Conservation (phyloP, 2,329 filamentous ascomycete species). For the Aspergillus pseudoglaucus region DNA sequence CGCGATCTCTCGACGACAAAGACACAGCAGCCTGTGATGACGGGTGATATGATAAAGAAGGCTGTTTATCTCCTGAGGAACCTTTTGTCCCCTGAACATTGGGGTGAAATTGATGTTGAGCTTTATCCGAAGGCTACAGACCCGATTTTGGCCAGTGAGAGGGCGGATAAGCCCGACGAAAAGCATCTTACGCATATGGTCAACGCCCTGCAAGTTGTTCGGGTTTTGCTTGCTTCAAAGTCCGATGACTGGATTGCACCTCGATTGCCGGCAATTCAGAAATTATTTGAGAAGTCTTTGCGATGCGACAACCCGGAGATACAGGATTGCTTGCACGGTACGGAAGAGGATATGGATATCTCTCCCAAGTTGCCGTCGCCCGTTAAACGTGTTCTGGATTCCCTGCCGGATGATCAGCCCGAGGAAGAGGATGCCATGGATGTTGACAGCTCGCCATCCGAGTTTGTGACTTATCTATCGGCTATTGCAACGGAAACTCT, state of each 20-base stretch:
- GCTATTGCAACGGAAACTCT: slow-evolving; percentile 83
- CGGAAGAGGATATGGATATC: slow-evolving; percentile 63
- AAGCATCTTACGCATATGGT: slow-evolving; percentile 82
- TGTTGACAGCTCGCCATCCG: slow-evolving; percentile 67
- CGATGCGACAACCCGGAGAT: slow-evolving; percentile 86
- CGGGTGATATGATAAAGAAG: slow-evolving; percentile 77
- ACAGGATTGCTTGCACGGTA: slow-evolving; percentile 80
- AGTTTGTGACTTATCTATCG: slow-evolving; percentile 79
- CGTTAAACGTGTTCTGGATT: slow-evolving; percentile 76
- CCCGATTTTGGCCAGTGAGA: slow-evolving; percentile 74
- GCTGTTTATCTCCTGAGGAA: slow-evolving; percentile 75
- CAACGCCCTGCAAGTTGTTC: slow-evolving; percentile 87
- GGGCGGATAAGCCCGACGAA: slow-evolving; percentile 73
- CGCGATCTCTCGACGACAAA: slow-evolving; percentile 48
- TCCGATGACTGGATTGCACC: slow-evolving; percentile 83
- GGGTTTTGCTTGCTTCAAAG: slow-evolving; percentile 82
- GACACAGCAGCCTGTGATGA: slow-evolving; percentile 47
- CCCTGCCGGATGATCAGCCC: slow-evolving; percentile 71
- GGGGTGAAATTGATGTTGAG: slow-evolving; percentile 87
- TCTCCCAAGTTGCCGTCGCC: slow-evolving; percentile 66
- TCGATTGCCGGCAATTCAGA: slow-evolving; percentile 71
- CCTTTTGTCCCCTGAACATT: slow-evolving; percentile 77
- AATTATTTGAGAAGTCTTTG: slow-evolving; percentile 80
- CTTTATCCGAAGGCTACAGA: slow-evolving; percentile 87
- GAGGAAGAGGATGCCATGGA: slow-evolving; percentile 82